phyloP scores from a whole-genome alignment of 495 filamentous ascomycete species.

The Aspergillus olivimuriae region DNA sequence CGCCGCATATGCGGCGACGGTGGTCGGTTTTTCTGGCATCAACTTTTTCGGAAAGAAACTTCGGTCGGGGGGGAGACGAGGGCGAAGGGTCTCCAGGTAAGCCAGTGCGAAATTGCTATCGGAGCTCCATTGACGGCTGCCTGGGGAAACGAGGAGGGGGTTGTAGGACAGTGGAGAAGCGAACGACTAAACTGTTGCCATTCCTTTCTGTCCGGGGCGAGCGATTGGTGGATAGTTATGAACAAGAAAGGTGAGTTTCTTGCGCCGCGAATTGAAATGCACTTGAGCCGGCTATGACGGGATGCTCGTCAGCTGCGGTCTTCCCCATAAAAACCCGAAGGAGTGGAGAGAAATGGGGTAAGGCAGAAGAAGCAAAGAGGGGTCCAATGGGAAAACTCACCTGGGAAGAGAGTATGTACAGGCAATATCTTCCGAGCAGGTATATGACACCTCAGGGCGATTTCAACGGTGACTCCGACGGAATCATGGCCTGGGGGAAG shows the following conservation, averaged over 20 bases:
- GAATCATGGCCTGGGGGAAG: neutral
- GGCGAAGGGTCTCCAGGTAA: neutral
- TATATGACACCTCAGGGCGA: neutral
- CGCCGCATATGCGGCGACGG: conserved; percentile 76
- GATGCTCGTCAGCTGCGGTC: conserved; percentile 5
- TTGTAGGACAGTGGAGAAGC: neutral
- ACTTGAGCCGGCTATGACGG: neutral
- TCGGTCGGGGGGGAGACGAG: neutral
- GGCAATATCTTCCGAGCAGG: neutral
- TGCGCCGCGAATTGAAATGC: no score
- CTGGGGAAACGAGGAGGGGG: neutral
- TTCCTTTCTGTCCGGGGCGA: neutral
- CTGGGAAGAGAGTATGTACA: neutral
- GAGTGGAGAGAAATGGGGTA: conserved; percentile 14
- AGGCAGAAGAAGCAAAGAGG: conserved; percentile 1
- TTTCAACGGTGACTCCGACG: neutral
- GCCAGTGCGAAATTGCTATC: conserved; percentile 5
- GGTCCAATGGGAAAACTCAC: conserved; percentile 4
- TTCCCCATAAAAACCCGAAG: conserved; percentile 11
- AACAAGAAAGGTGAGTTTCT: no score
- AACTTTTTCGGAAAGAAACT: conserved; percentile 12
- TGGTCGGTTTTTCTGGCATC: conserved; percentile 85
- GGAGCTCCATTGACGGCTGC: conserved; percentile 12
- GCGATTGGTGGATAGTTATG: no score
- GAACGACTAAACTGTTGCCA: neutral